These are phyloP conservation scores for Seiridium cupressi DNA, from an alignment of 2,329 filamentous ascomycete species.

Conservation along the genomic window DNA sequence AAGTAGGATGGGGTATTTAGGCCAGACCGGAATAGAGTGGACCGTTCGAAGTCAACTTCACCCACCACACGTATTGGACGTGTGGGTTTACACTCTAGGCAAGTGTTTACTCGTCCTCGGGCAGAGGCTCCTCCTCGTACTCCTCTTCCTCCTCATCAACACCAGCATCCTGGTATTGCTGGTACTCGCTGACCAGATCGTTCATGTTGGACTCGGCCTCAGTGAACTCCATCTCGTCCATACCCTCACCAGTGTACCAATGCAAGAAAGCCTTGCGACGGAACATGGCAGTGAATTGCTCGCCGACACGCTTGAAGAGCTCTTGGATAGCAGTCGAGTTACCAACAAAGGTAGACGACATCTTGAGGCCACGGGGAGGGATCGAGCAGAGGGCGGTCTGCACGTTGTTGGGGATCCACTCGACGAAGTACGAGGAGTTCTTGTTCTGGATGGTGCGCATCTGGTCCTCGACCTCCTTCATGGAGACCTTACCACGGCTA, in stretches of 20 bases:
- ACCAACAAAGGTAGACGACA: conserved; percentile 98
- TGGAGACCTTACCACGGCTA: conserved; percentile 96
- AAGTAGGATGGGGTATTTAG: conserved; percentile 5
- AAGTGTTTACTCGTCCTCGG: conserved; percentile 62
- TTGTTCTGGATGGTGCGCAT: conserved; percentile 99
- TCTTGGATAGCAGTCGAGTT: conserved; percentile 99
- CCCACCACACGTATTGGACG: background rate
- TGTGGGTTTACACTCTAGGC: background rate
- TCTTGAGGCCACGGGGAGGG: conserved; percentile 94
- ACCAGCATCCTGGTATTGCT: conserved; percentile 99
- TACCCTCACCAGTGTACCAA: conserved; percentile 99
- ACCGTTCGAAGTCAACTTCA: background rate
- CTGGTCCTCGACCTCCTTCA: conserved; percentile 99
- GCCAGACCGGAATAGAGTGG: background rate
- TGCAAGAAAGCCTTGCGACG: conserved; percentile 99
- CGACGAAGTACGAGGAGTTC: conserved; percentile 99
- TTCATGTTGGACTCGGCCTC: conserved; percentile 99
- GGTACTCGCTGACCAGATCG: conserved; percentile 98
- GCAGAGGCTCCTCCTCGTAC: conserved; percentile 79
- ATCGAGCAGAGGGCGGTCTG: conserved; percentile 99
- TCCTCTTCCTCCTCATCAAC: conserved; percentile 97
- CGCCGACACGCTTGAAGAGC: conserved; percentile 99
- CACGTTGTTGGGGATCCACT: conserved; percentile 99
- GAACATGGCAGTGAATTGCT: conserved; percentile 99
- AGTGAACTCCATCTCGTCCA: conserved; percentile 99